Percentiles rank a stretch among this genome's conserved stretches.
These are phyloP conservation scores for Brassica napus DNA, from an alignment of 345 rosid species.

Conservation along the genomic window DNA sequence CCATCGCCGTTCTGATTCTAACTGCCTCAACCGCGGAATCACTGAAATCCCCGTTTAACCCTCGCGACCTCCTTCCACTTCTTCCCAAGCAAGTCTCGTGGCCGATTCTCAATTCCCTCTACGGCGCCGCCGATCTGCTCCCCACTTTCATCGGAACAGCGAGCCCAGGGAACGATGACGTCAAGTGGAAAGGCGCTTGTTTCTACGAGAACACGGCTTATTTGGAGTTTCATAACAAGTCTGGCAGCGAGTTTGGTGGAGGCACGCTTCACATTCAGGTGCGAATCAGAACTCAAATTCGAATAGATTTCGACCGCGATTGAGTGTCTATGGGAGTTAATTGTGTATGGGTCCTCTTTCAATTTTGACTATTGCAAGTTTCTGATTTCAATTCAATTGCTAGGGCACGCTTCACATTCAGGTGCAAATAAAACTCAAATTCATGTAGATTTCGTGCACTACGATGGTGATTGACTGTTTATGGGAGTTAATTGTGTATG, in stretches of 20 bases:
- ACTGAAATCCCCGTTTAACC: constrained; percentile 56
- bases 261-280: constrained; percentile 77
- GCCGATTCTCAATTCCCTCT: constrained; percentile 72
- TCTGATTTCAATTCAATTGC: not conserved
- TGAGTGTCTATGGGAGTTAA: not conserved
- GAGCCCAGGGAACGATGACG: constrained; percentile 34
- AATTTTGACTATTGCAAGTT: constrained; percentile 18
- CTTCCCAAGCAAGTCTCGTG: constrained; percentile 75
- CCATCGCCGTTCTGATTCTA: not conserved
- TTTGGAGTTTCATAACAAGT: constrained; percentile 88
- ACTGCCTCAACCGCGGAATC: constrained; percentile 29
- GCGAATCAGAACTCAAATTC: not conserved
- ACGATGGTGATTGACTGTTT: not conserved
- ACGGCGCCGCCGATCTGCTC: constrained; percentile 68
- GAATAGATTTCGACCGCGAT: not conserved
- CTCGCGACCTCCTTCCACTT: constrained; percentile 69
- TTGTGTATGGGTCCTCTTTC: constrained; percentile 20
- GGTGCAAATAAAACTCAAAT: constrained; percentile 20
- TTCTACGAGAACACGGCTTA: constrained; percentile 63
- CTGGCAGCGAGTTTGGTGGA: constrained; percentile 81
- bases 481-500: not conserved
- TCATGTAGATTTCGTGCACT: not conserved
- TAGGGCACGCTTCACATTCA: constrained; percentile 60
- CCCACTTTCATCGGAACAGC: constrained; percentile 87
- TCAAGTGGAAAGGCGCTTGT: constrained; percentile 90